Percentiles rank a stretch among this genome's conserved stretches.
Conservation (phyloP, 2,329 filamentous ascomycete genomes). For the Xylariaceae sp. region DNA sequence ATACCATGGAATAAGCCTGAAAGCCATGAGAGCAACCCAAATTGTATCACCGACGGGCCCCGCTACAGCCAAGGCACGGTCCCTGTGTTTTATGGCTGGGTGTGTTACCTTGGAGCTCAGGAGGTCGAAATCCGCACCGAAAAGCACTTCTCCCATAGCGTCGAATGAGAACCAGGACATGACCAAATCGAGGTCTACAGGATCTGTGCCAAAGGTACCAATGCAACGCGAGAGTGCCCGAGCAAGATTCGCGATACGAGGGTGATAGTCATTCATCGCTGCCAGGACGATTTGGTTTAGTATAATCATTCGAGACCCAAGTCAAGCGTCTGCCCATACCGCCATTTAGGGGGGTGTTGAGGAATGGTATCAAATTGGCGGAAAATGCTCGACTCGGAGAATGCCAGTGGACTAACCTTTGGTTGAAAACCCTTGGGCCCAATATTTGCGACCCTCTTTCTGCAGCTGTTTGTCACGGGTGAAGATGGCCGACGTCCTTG, state of each 20-base stretch:
- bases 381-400: not conserved
- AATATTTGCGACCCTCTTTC: constrained; percentile 29
- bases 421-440: constrained; percentile 25
- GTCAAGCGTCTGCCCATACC: not conserved
- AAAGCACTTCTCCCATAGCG: constrained; percentile 31
- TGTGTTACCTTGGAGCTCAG: constrained; percentile 18
- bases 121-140: constrained; percentile 29
- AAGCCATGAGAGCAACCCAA: constrained; percentile 31
- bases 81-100: constrained; percentile 25
- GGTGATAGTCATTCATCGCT: constrained; percentile 31
- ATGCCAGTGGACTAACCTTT: constrained; percentile 22
- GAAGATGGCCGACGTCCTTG: constrained; percentile 31
- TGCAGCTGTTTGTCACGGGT: constrained; percentile 29
- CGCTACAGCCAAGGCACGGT: constrained; percentile 28
- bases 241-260: constrained; percentile 23
- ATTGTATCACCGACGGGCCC: constrained; percentile 28
- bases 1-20: constrained; percentile 25
- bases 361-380: too few relatives aligned
- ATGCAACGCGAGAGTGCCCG: constrained; percentile 24
- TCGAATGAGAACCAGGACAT: constrained; percentile 34
- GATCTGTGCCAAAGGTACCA: constrained; percentile 2
- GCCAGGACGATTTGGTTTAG: not conserved
- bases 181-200: constrained; percentile 26
- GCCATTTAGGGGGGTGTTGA: too few relatives aligned
- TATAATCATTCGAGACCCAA: not conserved